Evolutionary conservation across 768 basidiomycete species (phyloP), one percentile per base, ranked within the genome.

Genomic region (Russula sp.): DNA sequence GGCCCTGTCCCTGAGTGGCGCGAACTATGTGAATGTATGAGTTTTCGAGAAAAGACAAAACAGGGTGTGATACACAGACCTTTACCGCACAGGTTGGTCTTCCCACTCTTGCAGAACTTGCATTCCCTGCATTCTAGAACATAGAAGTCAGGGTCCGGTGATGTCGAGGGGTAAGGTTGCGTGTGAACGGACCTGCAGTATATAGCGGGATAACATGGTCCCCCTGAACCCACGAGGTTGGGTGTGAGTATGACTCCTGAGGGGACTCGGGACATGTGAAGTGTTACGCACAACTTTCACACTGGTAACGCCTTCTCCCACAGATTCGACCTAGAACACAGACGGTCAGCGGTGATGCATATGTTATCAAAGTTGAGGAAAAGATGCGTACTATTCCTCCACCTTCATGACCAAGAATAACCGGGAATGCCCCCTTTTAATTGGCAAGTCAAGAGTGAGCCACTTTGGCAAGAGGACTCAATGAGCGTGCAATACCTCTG

Each of bases 121-220:
- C 97, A 99, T 78, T 99, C 89, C 42, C 84, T 84, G 73, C 94
- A 97, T 76, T 97, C 94, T 73, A 59, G 16, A 42, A 28, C 26
- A 59, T 54, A 64, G 50, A 62, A 51, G 53, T 64, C 24, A 24
- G 26, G 53, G 40, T 26, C 46, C 24, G 20, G 38, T 13, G 32
- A 44, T 13, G 62, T 18, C 32, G n/a, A 18, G 14, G 16, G 24
- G 32, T 26, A n/a, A 8, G 2, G 52, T 53, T 18, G 26, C 20
- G 52, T 22, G 30, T 34, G 38, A 2, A 36, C 66, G 40, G 26
- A 89, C 94, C 94, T 51, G 94, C 94, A 34, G 94, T 98, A 76
- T 98, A 94, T 58, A 99, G 84, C 22, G 97, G 97, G 67, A 99
- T 85, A 71, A 98, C 97, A 81, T 98, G 96, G 75, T 99, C 96